phyloP scores from a whole-genome alignment of 164 flowering plant species.

The Aristolochia contorta region DNA sequence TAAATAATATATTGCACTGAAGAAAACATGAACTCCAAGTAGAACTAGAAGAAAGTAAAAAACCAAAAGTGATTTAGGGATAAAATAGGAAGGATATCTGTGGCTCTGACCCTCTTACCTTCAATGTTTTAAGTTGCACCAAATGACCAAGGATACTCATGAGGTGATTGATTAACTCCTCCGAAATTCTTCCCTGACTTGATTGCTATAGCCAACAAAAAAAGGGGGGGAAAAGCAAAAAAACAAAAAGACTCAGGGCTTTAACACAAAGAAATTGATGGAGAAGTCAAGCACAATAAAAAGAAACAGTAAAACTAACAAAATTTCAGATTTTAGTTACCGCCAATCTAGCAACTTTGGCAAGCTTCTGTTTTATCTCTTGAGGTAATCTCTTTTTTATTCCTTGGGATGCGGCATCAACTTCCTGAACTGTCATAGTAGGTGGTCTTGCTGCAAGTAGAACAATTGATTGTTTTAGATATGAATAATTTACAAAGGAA shows the following conservation, averaged over 20 bases:
- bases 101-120: conserved; percentile 29
- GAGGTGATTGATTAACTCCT: conserved; percentile 67
- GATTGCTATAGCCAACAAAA: conserved; percentile 49
- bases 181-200: conserved; percentile 73
- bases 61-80: background rate
- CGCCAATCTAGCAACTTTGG: conserved; percentile 97
- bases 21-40: background rate
- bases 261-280: background rate
- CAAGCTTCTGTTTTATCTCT: conserved; percentile 90
- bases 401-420: conserved; percentile 61
- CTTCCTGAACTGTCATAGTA: conserved; percentile 53
- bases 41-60: too few relatives aligned
- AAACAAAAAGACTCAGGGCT: background rate
- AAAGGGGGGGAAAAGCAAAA: too few relatives aligned
- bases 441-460: conserved; percentile 70
- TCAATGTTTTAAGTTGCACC: conserved; percentile 79
- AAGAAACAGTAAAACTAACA: background rate
- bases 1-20: background rate
- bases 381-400: conserved; percentile 87
- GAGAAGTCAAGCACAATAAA: background rate
- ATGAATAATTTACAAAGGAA: background rate
- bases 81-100: too few relatives aligned
- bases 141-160: conserved; percentile 86
- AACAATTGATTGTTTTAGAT: background rate
- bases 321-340: conserved; percentile 28